Base-by-base conservation (phyloP, 164 flowering plant genomes). In the Litsea cubeba region DNA sequence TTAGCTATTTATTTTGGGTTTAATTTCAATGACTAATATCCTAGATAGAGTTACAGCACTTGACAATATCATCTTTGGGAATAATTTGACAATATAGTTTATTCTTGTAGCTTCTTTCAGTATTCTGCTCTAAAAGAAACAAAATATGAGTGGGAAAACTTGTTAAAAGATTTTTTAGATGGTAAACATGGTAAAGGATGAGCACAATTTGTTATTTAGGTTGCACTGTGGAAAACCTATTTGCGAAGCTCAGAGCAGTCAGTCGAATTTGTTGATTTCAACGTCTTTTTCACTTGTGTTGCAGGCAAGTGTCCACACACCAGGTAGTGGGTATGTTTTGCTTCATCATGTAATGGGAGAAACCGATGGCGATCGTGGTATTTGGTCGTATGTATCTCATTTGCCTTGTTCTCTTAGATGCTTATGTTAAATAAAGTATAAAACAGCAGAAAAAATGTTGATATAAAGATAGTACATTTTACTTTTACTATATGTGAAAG, bases 261-360 rank as follows among this genome's bases (percentile, higher is more conserved):
- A n/a, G n/a, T n/a, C 1, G 22, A 8, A 63, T 63, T 20, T 63
- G 66, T 63, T 22, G 25, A 63, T 63, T 22, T 24, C 28, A 22
- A 11, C 5, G 28, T n/a, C 28, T 24, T 11, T 63, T n/a, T 28
- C 23, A 63, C 14, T 66, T 79, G n/a, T 71, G 14, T 22, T 66
- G 49, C 68, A 92, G 97, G 91, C 81, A 64, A 93, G 92, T 78
- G 89, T 85, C 46, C 84, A 84, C 76, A 88, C 97, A 73, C 93
- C 97, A 71, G 97, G 99, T 65, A 93, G 97, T 85, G 99, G 98
- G 76, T 96, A 96, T 83, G 97, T 96, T 76, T 80, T 96, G 81
- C 89, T 96, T 40, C 99, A 96, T 85, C 99, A 96, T 79, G 90
- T 93, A 71, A 96, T 96, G 98, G 99, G 99, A 79, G 97, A 92